Base-by-base conservation (phyloP, 768 basidiomycete genomes). In the Auriculariales sp. region DNA sequence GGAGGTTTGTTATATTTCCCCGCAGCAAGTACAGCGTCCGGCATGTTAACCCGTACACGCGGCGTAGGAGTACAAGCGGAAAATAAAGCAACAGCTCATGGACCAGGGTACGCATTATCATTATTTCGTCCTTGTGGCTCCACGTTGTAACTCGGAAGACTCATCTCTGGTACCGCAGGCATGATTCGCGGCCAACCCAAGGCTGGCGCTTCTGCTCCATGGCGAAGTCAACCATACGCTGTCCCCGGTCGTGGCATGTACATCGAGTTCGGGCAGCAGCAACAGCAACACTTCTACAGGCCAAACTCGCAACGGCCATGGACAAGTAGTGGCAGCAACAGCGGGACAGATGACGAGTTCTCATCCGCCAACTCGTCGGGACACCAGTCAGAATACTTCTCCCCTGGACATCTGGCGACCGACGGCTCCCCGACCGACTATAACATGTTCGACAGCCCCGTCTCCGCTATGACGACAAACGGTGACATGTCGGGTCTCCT, bases 21-120 rank as follows among this genome's bases (percentile, higher is more conserved):
- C 25, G 46, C 29, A 34, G 46, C 55, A 49, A 46, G 54, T 34
- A 19, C 30, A 28, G 35, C 25, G 27, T 46, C 47, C n/a, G 33
- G 25, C 34, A 32, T 27, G 24, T 15, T 46, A 46, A 49, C 33
- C 53, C 46, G 3, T 29, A 65, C 78, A 80, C 54, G 77, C 76
- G 6, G 85, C 88, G 45, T 83, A 87, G 57, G 73, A 71, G 44
- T 89, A 88, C 71, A 88, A 88, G 64, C 83, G 82, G 17, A 74
- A 78, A 53, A 89, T 90, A 64, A 90, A 88, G 64, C 76, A 81
- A 28, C 81, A 87, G 59, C 71, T 89, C 49, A 80, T 44, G 39
- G 39, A 44, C 39, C 39, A 44, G 15, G 31, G 31, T 34, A 11
- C 27, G 33, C 24, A 7, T 25, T 5, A 14, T n/a, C 34, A 48